These are phyloP conservation scores for Pseudogymnoascus pannorum DNA, from an alignment of 2,329 filamentous ascomycete genomes.

Conservation along the genomic window DNA sequence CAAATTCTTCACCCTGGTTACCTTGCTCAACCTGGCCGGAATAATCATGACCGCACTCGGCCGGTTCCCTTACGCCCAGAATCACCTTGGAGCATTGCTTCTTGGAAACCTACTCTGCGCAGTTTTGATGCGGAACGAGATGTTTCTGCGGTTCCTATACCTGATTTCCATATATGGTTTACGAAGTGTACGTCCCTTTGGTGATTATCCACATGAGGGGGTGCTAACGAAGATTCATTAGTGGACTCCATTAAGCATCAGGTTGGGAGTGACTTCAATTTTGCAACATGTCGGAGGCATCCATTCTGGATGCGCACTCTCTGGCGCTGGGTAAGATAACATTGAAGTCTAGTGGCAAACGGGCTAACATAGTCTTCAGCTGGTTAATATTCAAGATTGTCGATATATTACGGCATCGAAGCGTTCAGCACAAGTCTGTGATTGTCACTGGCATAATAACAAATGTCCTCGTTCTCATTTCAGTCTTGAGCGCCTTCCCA, in stretches of 20 bases:
- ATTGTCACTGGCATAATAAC: constrained; percentile 34
- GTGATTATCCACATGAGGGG: neutral
- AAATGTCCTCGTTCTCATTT: constrained; percentile 32
- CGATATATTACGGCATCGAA: constrained; percentile 30
- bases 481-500: constrained; percentile 34
- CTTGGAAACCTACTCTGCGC: constrained; percentile 35
- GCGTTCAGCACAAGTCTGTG: constrained; percentile 29
- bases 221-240: constrained; percentile 17
- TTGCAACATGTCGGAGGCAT: constrained; percentile 37
- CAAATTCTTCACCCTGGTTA: constrained; percentile 35
- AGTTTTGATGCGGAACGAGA: constrained; percentile 35
- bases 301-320: constrained; percentile 35
- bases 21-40: constrained; percentile 30
- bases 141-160: constrained; percentile 33
- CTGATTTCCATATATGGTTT: constrained; percentile 33
- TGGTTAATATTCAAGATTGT: constrained; percentile 36
- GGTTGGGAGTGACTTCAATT: constrained; percentile 31
- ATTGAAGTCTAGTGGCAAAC: neutral
- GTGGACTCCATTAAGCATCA: constrained; percentile 34
- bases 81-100: constrained; percentile 33
- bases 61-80: constrained; percentile 32
- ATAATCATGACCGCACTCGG: constrained; percentile 30
- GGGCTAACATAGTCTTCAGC: constrained; percentile 21
- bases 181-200: constrained; percentile 27
- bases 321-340: constrained; percentile 30